Evolutionary conservation across 202 grass and related monocot species (phyloP).

Genomic region (Schoenoplectus tabernaemontani): DNA sequence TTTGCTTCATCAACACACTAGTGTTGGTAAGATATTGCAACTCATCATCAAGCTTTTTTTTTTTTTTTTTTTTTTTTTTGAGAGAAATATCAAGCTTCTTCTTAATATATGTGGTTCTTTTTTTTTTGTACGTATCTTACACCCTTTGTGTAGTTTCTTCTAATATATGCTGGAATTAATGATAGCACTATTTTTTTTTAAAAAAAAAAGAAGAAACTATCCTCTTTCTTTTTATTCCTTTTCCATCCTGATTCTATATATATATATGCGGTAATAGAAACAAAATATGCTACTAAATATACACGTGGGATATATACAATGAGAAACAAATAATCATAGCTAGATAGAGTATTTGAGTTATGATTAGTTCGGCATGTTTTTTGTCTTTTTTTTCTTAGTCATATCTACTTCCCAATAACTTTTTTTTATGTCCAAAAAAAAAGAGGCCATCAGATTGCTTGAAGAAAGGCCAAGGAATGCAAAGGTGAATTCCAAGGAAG

Average conservation of each 20-base stretch:
- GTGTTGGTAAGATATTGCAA: slow-evolving; percentile 39
- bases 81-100: neutral
- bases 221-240: no score
- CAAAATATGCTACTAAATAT: neutral
- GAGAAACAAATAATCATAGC: neutral
- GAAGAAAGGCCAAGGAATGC: neutral
- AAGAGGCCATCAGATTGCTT: slow-evolving; percentile 14
- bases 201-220: no score
- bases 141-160: neutral
- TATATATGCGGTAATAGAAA: neutral
- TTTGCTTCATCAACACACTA: slow-evolving; percentile 35
- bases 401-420: neutral
- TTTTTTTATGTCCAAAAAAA: neutral
- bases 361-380: neutral
- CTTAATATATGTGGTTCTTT: neutral
- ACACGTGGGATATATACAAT: neutral
- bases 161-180: no score
- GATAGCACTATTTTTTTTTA: no score
- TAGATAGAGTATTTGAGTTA: neutral
- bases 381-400: neutral
- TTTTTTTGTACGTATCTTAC: neutral
- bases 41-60: no score
- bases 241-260: neutral
- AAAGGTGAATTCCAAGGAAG: neutral
- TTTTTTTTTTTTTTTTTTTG: no score